phyloP scores from a whole-genome alignment of 768 basidiomycete species.

The Suillus placidus region DNA sequence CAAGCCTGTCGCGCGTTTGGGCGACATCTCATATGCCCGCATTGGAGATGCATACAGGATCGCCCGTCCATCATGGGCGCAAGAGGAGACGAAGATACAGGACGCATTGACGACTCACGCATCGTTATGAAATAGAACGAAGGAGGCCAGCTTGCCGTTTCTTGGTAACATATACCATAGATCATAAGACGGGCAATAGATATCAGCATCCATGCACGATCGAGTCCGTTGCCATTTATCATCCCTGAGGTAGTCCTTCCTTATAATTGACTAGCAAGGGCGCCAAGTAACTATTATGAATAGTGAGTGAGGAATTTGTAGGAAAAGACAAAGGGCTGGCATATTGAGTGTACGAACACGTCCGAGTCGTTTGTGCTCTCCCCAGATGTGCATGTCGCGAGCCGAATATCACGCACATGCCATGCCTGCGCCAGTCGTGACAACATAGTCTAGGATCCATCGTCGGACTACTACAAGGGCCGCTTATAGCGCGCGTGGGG shows the following conservation, averaged over 20 bases:
- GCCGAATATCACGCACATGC: too few species aligned
- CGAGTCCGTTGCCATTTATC: neutral
- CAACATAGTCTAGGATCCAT: too few species aligned
- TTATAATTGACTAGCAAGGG: neutral
- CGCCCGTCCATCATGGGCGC: slow-evolving; percentile 24
- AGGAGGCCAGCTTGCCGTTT: neutral
- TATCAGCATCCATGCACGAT: neutral
- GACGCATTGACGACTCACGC: slow-evolving; percentile 11
- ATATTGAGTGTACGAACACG: too few species aligned
- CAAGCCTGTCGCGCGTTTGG: slow-evolving; percentile 40
- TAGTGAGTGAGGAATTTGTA: too few species aligned
- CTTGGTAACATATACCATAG: neutral
- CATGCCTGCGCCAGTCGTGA: too few species aligned
- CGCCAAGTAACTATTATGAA: too few species aligned
- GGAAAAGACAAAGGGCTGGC: too few species aligned
- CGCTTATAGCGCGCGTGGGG: too few species aligned
- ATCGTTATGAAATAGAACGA: neutral
- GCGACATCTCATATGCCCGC: slow-evolving; percentile 41
- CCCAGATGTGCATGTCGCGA: too few species aligned
- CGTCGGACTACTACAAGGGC: too few species aligned
- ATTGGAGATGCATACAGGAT: slow-evolving; percentile 33
- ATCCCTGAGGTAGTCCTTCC: neutral
- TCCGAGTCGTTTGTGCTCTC: too few species aligned
- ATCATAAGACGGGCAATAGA: neutral
- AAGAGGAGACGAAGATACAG: slow-evolving; percentile 19